Percentiles rank a stretch among this genome's conserved stretches.
phyloP scores from a whole-genome alignment of 108 stramenopile species.

The Skeletonema tropicum region DNA sequence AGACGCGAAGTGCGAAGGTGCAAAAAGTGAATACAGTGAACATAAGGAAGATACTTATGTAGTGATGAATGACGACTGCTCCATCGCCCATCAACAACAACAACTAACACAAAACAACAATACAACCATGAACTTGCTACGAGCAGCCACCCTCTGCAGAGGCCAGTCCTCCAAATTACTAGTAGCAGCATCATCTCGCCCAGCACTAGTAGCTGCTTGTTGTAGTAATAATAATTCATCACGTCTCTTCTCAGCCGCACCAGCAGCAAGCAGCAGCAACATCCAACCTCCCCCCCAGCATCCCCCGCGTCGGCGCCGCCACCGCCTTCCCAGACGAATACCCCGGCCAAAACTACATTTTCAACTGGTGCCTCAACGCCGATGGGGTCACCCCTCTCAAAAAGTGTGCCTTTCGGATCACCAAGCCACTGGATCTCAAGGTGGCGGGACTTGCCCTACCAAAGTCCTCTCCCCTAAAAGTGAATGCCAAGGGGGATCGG shows the following conservation, averaged over 20 bases:
- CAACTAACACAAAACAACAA: too few relatives aligned
- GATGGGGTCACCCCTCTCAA: constrained; percentile 89
- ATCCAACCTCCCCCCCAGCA: constrained; percentile 55
- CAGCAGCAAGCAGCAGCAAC: constrained; percentile 6
- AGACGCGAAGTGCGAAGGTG: too few relatives aligned
- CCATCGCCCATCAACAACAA: too few relatives aligned
- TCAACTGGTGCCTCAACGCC: constrained; percentile 89
- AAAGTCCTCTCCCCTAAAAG: constrained; percentile 70
- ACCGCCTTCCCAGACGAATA: constrained; percentile 80
- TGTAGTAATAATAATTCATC: not conserved
- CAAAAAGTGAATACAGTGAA: too few relatives aligned
- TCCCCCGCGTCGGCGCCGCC: constrained; percentile 70
- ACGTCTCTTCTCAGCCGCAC: constrained; percentile 10
- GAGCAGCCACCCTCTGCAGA: constrained; percentile 3
- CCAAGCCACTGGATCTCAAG: constrained; percentile 84
- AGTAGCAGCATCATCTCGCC: not conserved
- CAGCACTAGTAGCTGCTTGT: not conserved
- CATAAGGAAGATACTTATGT: too few relatives aligned
- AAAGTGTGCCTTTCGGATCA: constrained; percentile 84
- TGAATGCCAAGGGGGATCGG: constrained; percentile 45
- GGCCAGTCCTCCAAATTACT: constrained; percentile 7
- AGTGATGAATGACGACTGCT: too few relatives aligned
- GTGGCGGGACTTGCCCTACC: constrained; percentile 71
- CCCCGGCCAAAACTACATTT: constrained; percentile 85
- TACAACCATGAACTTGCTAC: not conserved